Evolutionary conservation across 768 basidiomycete genomes (phyloP), one percentile per base, ranked within the genome.

Genomic region (Suillus hirtellus): DNA sequence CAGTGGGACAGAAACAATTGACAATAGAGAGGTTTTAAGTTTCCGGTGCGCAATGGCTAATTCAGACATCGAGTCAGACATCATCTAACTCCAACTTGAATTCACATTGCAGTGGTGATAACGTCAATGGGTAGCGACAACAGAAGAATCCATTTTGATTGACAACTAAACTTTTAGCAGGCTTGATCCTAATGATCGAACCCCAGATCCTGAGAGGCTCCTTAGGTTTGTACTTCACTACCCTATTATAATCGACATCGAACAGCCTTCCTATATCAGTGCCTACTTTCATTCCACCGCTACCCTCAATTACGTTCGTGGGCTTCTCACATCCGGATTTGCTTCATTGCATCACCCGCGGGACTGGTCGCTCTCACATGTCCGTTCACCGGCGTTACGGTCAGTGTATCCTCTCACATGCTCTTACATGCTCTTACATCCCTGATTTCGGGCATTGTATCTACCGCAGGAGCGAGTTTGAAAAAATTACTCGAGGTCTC

Each of bases 281-380:
- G 95, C 96, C 2, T 99, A 99, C 82, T 98, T 98, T 79, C 90
- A 99, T 78, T 98, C 96, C 0, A 84, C 94, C 0, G 84, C 95
- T 9, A 99, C 97, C 0, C 82, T 98, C 47, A 99, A 99, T 78
- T 89, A 96, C 76, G 83, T 98, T 63, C 90, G 97, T 19, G 85
- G 88, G 2, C 84, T 99, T 43, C 85, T 99, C 7, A 87, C 89
- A 1, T 96, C 95, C 15, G 95, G 95, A 27, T 99, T 98, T 72
- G 96, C 95, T 0, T 94, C 92, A n/a, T 76, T 94, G 60, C 87
- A 95, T 73, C 89, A 95, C 67, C 96, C 96, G 5, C 84, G 89
- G 44, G 89, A 90, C 72, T 98, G 95, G 96, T 95, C 93, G 0
- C 83, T 99, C 66, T 83, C 84, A 7, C 96, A 99, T 75, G 97